Evolutionary conservation across 1,284 basidiomycete genomes (phyloP), one percentile per base, ranked within the genome.

Genomic region (Macrocybe sp.): DNA sequence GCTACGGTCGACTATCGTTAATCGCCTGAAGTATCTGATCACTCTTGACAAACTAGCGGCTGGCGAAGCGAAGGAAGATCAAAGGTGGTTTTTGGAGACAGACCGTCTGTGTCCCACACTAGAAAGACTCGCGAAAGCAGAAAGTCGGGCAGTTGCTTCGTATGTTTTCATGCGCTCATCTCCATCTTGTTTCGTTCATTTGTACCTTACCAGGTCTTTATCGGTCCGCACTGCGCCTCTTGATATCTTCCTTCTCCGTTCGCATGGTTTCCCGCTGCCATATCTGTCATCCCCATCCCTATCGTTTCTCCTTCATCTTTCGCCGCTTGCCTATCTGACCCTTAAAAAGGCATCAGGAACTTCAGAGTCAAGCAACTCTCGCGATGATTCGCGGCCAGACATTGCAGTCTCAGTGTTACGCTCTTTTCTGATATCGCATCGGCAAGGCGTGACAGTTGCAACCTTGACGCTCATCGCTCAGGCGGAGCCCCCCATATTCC

Each of bases 61-160:
- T 5, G 64, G 68, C 36, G 79, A 81, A 62, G 76, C 79, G 3
- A 79, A 81, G 44, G 74, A 73, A 37, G 87, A 86, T 1, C 71
- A 85, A 32, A 72, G 78, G 42, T 90, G 88, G 88, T 89, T 90
- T 59, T 78, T 72, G 41, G 81, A 83, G 54, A 67, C 83, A 32
- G 75, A 82, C 58, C 62, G 72, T 30, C 64, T 85, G 22, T 75
- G 72, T 44, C 64, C 72, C 10, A 68, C 71, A 22, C 61, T 79
- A 1, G 75, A 79, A 50, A 63, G 59, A 6, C 67, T 85, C 47
- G 74, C 81, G 1, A 69, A 66, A 50, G 69, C 62, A 10, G 85
- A 88, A 63, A 77, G 77, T 1, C 62, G 69, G 34, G 67, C 63
- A 0, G 63, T 85, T 11, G 72, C 76, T 36, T 70, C 63, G 83